Evolutionary conservation across 176 grass and related monocot genomes (phyloP), one percentile per base, ranked within the genome.

Genomic region (Zea luxurians): DNA sequence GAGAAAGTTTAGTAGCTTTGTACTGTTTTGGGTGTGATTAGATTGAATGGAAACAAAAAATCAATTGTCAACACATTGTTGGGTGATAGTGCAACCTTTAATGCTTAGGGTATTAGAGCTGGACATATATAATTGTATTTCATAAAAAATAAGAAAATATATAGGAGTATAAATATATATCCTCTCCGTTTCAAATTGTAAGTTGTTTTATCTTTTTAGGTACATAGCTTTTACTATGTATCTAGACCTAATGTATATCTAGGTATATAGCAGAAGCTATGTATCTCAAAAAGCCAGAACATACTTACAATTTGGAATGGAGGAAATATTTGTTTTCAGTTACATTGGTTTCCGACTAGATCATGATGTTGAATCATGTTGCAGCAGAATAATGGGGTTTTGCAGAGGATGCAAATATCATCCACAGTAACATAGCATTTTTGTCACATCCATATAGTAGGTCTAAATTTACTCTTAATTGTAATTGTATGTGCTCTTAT

Each of bases 401-500:
- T 42, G 11, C 50, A 71, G 16, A 61, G 57, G 57, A 18, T 52
- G 34, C 10, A 2, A 61, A 71, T 27, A 10, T 4, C 57, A 60
- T 36, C 52, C 21, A 38, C 67, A 20, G 16, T n/a, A 48, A 21
- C 8, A 48, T 36, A 18, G 13, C 12, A 13, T 66, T 37, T 48
- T 61, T 43, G 3, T 52, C 44, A 79, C 3, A 7, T 79, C 17
- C 35, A 1, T 64, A 46, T 27, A 27, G 27, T 35, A 37, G 17
- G 40, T 65, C 3, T 41, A 40, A 71, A 8, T 10, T 16, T 43
- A n/a, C 36, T 61, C 4, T 4, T 6, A 34, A 46, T 9, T 61
- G 12, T 47, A 34, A 10, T 58, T 81, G 12, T 65, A 62, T 80
- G 53, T 67, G 36, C 54, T 85, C 59, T 74, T 54, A 35, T 75